These are phyloP conservation scores for Diaporthe caulivora DNA, from an alignment of 2,329 filamentous ascomycete genomes.

Conservation along the genomic window DNA sequence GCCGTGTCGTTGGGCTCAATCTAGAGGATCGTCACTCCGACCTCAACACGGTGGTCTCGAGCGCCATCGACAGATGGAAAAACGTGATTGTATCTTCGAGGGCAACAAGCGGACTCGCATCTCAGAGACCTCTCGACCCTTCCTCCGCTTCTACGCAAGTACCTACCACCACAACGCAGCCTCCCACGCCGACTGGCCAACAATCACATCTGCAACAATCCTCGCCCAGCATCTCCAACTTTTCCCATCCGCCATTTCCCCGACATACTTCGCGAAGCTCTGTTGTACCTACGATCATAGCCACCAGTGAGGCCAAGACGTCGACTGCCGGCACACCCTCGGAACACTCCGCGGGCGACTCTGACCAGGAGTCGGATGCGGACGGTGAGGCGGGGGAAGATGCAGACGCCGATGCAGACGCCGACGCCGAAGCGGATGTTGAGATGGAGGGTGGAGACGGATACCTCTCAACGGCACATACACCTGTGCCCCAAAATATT, in stretches of 20 bases:
- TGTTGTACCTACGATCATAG: slow-evolving; percentile 20
- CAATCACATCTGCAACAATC: slow-evolving; percentile 42
- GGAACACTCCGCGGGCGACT: slow-evolving; percentile 29
- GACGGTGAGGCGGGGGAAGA: slow-evolving; percentile 33
- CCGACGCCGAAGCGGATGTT: slow-evolving; percentile 36
- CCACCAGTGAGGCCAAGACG: slow-evolving; percentile 37
- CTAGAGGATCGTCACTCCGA: slow-evolving; percentile 66
- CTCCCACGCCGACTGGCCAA: slow-evolving; percentile 42
- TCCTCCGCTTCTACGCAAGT: slow-evolving; percentile 36
- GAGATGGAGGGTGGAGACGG: slow-evolving; percentile 34
- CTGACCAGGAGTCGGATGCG: slow-evolving; percentile 35
- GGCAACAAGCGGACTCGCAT: slow-evolving; percentile 58
- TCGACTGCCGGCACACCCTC: slow-evolving; percentile 35
- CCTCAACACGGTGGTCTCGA: slow-evolving; percentile 62
- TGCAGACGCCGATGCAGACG: slow-evolving; percentile 33
- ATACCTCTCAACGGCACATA: slow-evolving; percentile 30
- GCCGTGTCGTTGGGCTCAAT: slow-evolving; percentile 58
- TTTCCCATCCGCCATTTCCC: slow-evolving; percentile 30
- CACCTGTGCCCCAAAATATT: slow-evolving; percentile 16
- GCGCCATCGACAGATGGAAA: slow-evolving; percentile 74
- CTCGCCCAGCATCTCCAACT: slow-evolving; percentile 44
- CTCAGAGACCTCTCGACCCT: slow-evolving; percentile 63
- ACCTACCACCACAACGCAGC: slow-evolving; percentile 43
- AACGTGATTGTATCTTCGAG: slow-evolving; percentile 67
- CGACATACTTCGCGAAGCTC: slow-evolving; percentile 31